Evolutionary conservation across 805 yeast genomes (phyloP).

Genomic region (Saturnispora sanitii): DNA sequence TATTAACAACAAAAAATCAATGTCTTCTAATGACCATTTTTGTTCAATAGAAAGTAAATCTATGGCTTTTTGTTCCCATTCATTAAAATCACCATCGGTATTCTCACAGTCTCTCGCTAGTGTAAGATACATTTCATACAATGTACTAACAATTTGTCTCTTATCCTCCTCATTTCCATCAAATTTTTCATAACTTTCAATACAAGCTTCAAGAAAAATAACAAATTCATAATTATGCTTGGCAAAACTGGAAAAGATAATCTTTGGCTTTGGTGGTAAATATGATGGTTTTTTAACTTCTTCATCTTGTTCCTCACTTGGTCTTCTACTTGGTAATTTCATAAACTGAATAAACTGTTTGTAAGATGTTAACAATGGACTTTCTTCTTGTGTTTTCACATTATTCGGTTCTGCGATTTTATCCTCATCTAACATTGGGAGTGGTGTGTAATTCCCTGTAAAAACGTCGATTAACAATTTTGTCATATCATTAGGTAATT

Average conservation of each 20-base stretch:
- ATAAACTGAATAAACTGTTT: constrained; percentile 30
- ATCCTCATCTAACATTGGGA: constrained; percentile 16
- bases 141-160: constrained; percentile 62
- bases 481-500: constrained; percentile 72
- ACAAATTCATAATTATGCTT: constrained; percentile 82
- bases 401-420: constrained; percentile 7
- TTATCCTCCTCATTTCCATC: constrained; percentile 65
- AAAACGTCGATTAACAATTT: constrained; percentile 75
- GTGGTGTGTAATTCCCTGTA: constrained; percentile 69
- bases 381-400: constrained; percentile 14
- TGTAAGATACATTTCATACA: constrained; percentile 72
- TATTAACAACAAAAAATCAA: constrained; percentile 42
- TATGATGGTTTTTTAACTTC: constrained; percentile 45
- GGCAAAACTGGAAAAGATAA: constrained; percentile 81
- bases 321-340: constrained; percentile 14
- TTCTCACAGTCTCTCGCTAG: too few relatives aligned
- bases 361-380: constrained; percentile 49
- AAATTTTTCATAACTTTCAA: constrained; percentile 65
- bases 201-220: constrained; percentile 83
- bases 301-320: constrained; percentile 9
- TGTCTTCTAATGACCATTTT: constrained; percentile 41
- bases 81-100: constrained; percentile 27
- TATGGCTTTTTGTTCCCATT: constrained; percentile 62
- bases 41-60: constrained; percentile 33
- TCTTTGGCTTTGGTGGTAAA: constrained; percentile 82